Evolutionary conservation across 2,329 filamentous ascomycete genomes (phyloP), one percentile per base, ranked within the genome.

Genomic region (Hypoxylon sp.): DNA sequence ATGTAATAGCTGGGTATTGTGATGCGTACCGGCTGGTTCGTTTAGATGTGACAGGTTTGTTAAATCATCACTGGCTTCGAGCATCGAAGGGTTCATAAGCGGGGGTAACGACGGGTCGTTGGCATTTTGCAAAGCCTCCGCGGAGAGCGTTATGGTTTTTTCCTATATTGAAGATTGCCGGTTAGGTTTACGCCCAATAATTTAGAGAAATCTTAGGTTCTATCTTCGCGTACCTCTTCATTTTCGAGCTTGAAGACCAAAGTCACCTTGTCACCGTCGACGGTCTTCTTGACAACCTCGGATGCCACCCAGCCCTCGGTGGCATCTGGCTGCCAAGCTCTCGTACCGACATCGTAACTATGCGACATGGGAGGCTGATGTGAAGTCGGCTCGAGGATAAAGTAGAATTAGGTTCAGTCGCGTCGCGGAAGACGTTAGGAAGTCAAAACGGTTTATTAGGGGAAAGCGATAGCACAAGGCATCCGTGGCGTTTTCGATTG

Each of bases 11-110:
- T 32, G 17, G 25, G 59, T 17, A 60, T 53, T n/a, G 25, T 56
- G 13, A 46, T 59, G 64, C 72, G 62, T 75, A 97, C 94, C 94
- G 80, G 96, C 96, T 78, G 96, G 96, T 81, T 99, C 96, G 83
- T 99, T 99, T 69, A 99, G 84, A 88, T 99, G 94, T 74, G 96
- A 99, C 73, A 99, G 82, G 80, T 97, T 98, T 71, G 96, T 99
- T 76, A 99, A 83, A 81, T 99, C 96, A 82, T 99, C 96, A 83
- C 94, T 98, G 74, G 96, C 96, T 87, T 99, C 96, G 73, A 99
- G 91, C 89, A 98, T 97, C 57, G 95, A 89, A 73, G 96, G 96
- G 81, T 99, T 99, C 94, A 98, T 98, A 75, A 99, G 82, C 55
- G 96, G 96, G 51, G 96, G 96, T 70, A 99, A 85, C 63, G 89